Base-by-base conservation (phyloP, 805 yeast species). In the Starmerella bombicola region DNA sequence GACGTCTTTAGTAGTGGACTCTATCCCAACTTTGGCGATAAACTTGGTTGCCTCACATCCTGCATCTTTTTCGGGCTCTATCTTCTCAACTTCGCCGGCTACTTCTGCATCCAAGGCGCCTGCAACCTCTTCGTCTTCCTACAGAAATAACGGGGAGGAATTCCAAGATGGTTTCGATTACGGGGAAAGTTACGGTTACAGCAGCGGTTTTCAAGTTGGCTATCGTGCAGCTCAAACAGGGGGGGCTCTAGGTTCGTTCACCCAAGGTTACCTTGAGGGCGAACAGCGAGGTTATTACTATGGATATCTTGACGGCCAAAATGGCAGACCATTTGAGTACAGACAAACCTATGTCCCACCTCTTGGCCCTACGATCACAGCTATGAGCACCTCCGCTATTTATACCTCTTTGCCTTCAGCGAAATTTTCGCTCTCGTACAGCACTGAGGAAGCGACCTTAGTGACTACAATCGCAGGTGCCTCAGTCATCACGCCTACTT, bases 301-400 rank as follows among this genome's bases (percentile, higher is more conserved):
- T n/a, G 53, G 53, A 16, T 50, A 41, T 42, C 31, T 38, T 16
- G 52, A 50, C 22, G 52, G 46, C 6, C 48, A 41, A 9, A 26
- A 15, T 5, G 34, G 25, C 13, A 21, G 24, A 9, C 16, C 37
- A 18, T 43, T 20, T 24, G 29, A 35, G 21, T 32, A 30, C 32
- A 28, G 37, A 10, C 41, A 24, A 30, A 43, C 46, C 3, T 40
- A 43, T 32, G 35, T 39, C 3, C 46, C 46, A 3, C 19, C 19
- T 17, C 5, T 42, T 6, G 45, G 45, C 2, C 19, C 25, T 3
- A 13, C 25, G 12, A 8, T 18, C 16, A 4, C 7, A 12, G 21
- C 34, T 9, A 19, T 30, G 12, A 20, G 16, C 7, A 5, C 33
- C 13, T 25, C 15, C 13, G 34, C 21, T 5, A 18, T n/a, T 7